Conservation (phyloP, 768 basidiomycete species). For the Hericium coralloides region DNA sequence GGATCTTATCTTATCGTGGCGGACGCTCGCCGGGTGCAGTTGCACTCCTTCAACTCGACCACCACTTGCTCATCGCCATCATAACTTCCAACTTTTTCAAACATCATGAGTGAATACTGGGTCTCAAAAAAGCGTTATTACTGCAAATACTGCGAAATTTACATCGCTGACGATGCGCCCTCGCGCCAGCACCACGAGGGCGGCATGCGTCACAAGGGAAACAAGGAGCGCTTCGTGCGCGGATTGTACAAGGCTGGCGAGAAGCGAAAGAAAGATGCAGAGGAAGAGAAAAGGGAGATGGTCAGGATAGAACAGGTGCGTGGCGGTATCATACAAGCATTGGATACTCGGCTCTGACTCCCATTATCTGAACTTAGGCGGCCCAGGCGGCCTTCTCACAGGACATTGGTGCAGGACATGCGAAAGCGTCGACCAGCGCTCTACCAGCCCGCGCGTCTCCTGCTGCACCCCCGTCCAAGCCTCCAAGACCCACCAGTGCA, state of each 20-base stretch:
- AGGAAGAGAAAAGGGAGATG: constrained; percentile 86
- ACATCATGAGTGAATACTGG: constrained; percentile 83
- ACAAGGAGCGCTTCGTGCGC: constrained; percentile 84
- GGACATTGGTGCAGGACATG: constrained; percentile 65
- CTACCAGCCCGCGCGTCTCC: constrained; percentile 14
- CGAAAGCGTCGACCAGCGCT: constrained; percentile 24
- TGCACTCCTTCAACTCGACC: too few species aligned
- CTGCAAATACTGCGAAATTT: constrained; percentile 97
- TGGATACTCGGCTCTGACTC: neutral
- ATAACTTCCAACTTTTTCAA: neutral
- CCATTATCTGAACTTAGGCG: constrained; percentile 29
- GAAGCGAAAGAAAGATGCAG: constrained; percentile 74
- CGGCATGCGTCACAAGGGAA: constrained; percentile 90
- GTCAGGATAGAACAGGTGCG: constrained; percentile 71
- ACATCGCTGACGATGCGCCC: constrained; percentile 92
- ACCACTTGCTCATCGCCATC: neutral
- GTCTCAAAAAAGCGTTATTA: constrained; percentile 87
- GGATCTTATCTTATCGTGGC: too few species aligned
- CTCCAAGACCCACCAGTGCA: constrained; percentile 48
- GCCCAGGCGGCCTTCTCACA: constrained; percentile 73
- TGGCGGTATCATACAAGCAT: neutral
- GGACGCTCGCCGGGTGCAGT: too few species aligned
- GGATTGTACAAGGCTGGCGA: constrained; percentile 90
- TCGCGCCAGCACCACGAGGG: constrained; percentile 89
- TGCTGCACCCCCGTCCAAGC: constrained; percentile 21